phyloP scores from a whole-genome alignment of 2,329 filamentous ascomycete genomes.

The Scolecobasidium constrictum region DNA sequence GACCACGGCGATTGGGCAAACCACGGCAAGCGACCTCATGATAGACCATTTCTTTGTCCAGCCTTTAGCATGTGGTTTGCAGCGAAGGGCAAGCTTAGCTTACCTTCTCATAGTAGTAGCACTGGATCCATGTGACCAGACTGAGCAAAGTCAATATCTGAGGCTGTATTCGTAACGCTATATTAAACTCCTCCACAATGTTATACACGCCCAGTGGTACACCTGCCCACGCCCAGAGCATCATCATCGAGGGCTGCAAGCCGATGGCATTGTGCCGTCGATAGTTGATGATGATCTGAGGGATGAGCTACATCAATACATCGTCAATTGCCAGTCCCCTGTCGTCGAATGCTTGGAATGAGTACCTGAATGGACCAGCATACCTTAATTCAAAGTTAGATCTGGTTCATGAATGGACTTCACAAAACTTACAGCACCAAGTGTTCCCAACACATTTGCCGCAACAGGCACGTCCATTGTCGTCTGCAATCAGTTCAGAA shows the following conservation, averaged over 20 bases:
- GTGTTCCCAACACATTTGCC: constrained; percentile 48
- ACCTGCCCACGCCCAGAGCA: constrained; percentile 58
- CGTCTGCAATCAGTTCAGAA: background rate
- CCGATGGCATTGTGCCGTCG: constrained; percentile 54
- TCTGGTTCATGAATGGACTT: background rate
- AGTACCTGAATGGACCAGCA: constrained; percentile 56
- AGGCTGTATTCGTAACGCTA: constrained; percentile 44
- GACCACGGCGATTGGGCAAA: constrained; percentile 39
- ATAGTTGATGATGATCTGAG: constrained; percentile 60
- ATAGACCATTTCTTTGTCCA: constrained; percentile 40
- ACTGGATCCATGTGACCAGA: constrained; percentile 44
- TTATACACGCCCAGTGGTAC: constrained; percentile 55
- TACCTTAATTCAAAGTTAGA: constrained; percentile 20
- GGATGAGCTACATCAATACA: constrained; percentile 43
- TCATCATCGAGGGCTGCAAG: constrained; percentile 60
- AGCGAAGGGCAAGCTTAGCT: background rate
- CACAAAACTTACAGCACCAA: constrained; percentile 40
- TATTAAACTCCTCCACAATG: constrained; percentile 41
- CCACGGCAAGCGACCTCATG: constrained; percentile 35
- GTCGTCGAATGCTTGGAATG: background rate
- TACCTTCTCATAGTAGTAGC: constrained; percentile 41
- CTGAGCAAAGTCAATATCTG: constrained; percentile 44
- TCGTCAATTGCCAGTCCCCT: background rate
- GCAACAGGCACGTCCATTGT: constrained; percentile 47
- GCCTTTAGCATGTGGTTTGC: background rate